These are phyloP conservation scores for Lagenidium giganteum DNA, from an alignment of 352 stramenopile genomes.

Conservation along the genomic window DNA sequence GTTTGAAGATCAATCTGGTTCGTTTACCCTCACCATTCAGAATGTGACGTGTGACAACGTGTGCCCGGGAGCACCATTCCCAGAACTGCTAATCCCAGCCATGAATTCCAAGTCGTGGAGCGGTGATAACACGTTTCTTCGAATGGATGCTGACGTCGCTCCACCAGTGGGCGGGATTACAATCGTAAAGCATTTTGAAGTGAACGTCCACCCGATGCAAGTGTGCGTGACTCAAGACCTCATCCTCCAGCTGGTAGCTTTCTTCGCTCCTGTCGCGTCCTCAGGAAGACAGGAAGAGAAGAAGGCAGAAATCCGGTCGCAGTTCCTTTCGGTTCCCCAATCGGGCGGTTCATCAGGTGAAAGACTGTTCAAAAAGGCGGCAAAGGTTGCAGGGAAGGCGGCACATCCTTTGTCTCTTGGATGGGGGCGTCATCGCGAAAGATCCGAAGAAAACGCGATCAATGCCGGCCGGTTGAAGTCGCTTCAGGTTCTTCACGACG, in stretches of 20 bases:
- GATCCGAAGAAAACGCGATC: conserved; percentile 9
- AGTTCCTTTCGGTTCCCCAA: conserved; percentile 41
- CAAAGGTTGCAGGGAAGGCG: conserved; percentile 57
- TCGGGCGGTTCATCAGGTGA: conserved; percentile 19
- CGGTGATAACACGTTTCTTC: conserved; percentile 63
- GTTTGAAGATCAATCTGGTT: conserved; percentile 65
- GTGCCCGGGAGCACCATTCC: conserved; percentile 60
- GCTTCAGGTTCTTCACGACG: conserved; percentile 32
- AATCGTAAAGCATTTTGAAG: conserved; percentile 77
- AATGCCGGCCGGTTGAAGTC: conserved; percentile 4
- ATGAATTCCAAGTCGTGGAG: conserved; percentile 41
- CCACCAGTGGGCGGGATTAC: conserved; percentile 48
- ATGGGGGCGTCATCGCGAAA: conserved; percentile 17
- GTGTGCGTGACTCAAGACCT: conserved; percentile 79
- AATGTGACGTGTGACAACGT: conserved; percentile 63
- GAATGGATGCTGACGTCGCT: conserved; percentile 69
- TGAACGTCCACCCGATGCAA: conserved; percentile 84
- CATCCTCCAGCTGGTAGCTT: conserved; percentile 60
- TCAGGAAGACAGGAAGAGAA: conserved; percentile 39
- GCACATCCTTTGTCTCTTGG: conserved; percentile 46
- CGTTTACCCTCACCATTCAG: conserved; percentile 49
- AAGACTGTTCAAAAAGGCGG: conserved; percentile 47
- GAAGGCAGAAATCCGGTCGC: conserved; percentile 54
- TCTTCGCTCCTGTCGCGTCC: conserved; percentile 33
- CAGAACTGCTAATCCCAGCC: conserved; percentile 51